Percentiles rank a stretch among this genome's conserved stretches.
Evolutionary conservation across 129 eudicot genomes (phyloP).

Genomic region (Lonicera japonica): DNA sequence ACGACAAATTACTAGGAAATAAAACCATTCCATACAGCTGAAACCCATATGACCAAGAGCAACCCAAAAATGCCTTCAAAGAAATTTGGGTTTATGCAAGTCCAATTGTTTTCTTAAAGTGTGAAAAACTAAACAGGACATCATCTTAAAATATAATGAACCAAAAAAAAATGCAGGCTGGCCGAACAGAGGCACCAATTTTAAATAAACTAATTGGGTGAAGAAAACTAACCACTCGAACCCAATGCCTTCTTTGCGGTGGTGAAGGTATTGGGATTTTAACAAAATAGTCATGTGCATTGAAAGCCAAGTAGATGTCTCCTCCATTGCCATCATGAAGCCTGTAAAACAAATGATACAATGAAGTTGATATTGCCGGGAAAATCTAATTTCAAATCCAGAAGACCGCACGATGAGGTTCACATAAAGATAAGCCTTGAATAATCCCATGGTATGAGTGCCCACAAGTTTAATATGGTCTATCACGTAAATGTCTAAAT

Average conservation of each 20-base stretch:
- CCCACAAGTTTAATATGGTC: too few relatives aligned
- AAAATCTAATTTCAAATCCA: not conserved
- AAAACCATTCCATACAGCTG: not conserved
- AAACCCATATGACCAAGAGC: not conserved
- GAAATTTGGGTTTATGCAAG: too few relatives aligned
- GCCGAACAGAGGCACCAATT: not conserved
- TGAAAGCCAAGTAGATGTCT: slow-evolving; percentile 83
- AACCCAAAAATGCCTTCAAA: not conserved
- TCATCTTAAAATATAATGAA: too few relatives aligned
- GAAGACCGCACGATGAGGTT: not conserved
- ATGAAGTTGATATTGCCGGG: not conserved
- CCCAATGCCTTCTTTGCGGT: slow-evolving; percentile 57
- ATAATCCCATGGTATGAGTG: too few relatives aligned
- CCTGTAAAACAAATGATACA: slow-evolving; percentile 29
- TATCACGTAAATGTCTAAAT: too few relatives aligned
- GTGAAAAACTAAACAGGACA: too few relatives aligned
- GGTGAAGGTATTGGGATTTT: slow-evolving; percentile 62
- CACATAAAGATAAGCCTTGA: not conserved
- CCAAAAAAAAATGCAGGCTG: not conserved
- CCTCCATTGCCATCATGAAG: slow-evolving; percentile 74
- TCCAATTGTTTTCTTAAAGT: too few relatives aligned
- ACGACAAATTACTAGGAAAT: not conserved
- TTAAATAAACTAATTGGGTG: not conserved
- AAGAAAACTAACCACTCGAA: slow-evolving; percentile 73
- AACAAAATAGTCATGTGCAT: slow-evolving; percentile 83